Percentiles rank a stretch among this genome's conserved stretches.
Evolutionary conservation across 768 basidiomycete genomes (phyloP).

Genomic region (Butyriboletus loyo): DNA sequence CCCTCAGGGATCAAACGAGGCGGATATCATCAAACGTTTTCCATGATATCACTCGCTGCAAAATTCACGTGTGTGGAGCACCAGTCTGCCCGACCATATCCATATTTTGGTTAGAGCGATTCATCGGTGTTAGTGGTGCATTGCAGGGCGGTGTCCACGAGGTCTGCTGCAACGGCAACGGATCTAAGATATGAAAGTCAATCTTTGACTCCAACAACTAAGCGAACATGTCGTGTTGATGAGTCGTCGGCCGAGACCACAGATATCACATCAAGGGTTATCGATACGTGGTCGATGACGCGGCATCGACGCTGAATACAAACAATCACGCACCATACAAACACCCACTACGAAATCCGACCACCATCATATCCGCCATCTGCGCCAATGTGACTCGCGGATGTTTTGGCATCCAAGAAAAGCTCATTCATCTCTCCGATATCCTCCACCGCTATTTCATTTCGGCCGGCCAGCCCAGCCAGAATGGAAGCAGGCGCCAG

Average conservation of each 20-base stretch:
- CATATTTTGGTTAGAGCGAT: not conserved
- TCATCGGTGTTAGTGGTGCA: conserved; percentile 2
- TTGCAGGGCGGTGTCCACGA: conserved; percentile 3
- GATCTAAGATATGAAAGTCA: conserved; percentile 11
- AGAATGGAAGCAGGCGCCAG: conserved; percentile 90
- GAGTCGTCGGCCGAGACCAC: not conserved
- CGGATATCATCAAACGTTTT: not conserved
- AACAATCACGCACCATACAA: conserved; percentile 5
- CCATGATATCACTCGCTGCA: not conserved
- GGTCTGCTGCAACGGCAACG: not conserved
- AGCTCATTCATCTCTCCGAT: conserved; percentile 91
- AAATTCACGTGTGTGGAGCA: not conserved
- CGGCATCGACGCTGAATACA: conserved; percentile 1
- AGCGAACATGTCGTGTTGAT: not conserved
- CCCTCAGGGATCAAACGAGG: too few species aligned
- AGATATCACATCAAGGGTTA: not conserved
- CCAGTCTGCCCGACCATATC: not conserved
- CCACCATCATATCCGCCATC: conserved; percentile 36
- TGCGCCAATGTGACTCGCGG: conserved; percentile 51
- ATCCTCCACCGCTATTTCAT: conserved; percentile 83
- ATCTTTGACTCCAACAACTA: conserved; percentile 5
- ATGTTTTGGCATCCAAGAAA: conserved; percentile 92
- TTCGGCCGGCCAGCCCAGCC: conserved; percentile 70
- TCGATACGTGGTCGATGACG: conserved; percentile 4
- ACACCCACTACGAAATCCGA: conserved; percentile 25